Evolutionary conservation across 2,329 filamentous ascomycete species (phyloP).

Genomic region (Neocucurbitaria cava): DNA sequence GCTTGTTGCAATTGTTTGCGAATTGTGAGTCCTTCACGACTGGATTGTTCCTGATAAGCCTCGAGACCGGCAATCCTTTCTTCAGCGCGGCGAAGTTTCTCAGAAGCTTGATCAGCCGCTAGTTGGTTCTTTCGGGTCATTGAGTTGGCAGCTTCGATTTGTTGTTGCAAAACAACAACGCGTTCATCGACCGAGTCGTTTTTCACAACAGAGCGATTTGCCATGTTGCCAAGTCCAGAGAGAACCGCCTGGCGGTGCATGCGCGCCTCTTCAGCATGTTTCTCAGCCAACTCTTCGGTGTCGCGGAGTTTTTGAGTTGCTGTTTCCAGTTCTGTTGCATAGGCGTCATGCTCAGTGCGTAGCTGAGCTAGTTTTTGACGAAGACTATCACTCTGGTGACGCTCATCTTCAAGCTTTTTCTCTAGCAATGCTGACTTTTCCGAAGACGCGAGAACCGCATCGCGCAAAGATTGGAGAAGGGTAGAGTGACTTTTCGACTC

Average conservation of each 20-base stretch:
- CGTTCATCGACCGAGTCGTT: constrained; percentile 66
- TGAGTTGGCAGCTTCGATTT: constrained; percentile 77
- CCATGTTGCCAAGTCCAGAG: constrained; percentile 78
- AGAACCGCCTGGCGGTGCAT: constrained; percentile 85
- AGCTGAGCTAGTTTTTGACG: constrained; percentile 80
- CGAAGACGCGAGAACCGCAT: constrained; percentile 78
- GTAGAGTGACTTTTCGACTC: constrained; percentile 72
- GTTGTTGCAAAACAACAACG: constrained; percentile 75
- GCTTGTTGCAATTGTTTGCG: constrained; percentile 87
- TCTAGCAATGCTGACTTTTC: constrained; percentile 80
- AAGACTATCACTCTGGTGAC: constrained; percentile 73
- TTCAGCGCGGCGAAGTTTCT: constrained; percentile 90
- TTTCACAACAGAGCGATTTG: constrained; percentile 60
- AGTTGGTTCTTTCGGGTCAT: constrained; percentile 88
- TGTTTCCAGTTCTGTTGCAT: constrained; percentile 77
- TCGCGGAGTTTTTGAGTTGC: constrained; percentile 78
- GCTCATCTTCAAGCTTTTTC: constrained; percentile 82
- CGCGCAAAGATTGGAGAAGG: constrained; percentile 76
- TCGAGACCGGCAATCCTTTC: constrained; percentile 96
- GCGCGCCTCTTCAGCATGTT: constrained; percentile 84
- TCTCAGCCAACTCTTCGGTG: constrained; percentile 86
- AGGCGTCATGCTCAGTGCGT: constrained; percentile 81
- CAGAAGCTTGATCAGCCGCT: constrained; percentile 84
- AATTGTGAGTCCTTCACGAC: constrained; percentile 87
- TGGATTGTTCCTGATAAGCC: constrained; percentile 96